A percentile compares a stretch with the other conserved stretches of the same genome.
These are phyloP conservation scores for Drosera capensis DNA, from an alignment of 148 eudicot species.

Conservation along the genomic window DNA sequence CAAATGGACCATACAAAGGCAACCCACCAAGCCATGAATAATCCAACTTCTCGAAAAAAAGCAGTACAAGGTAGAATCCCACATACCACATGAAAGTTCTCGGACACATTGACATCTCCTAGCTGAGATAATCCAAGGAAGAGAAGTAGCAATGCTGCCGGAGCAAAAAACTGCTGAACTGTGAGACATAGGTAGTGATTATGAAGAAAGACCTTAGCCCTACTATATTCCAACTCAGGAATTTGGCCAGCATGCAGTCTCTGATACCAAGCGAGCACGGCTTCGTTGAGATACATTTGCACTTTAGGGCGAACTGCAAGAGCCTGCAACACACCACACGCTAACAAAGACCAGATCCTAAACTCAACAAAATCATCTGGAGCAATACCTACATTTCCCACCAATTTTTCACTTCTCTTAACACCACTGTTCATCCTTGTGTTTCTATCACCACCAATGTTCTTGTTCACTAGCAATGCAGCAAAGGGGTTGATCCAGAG, in stretches of 20 bases:
- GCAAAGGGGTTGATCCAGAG: not conserved
- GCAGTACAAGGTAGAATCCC: slow-evolving; percentile 37
- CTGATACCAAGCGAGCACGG: not conserved
- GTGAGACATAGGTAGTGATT: not conserved
- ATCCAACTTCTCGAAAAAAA: slow-evolving; percentile 41
- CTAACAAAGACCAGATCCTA: not conserved
- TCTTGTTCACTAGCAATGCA: not conserved
- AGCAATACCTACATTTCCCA: not conserved
- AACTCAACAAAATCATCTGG: not conserved
- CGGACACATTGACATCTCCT: not conserved
- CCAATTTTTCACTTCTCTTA: no score
- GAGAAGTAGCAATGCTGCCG: not conserved
- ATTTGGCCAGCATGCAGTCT: not conserved
- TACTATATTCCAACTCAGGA: not conserved
- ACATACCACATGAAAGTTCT: slow-evolving; percentile 8
- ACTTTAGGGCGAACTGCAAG: not conserved
- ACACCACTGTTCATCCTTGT: no score
- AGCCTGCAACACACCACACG: not conserved
- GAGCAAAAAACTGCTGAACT: not conserved
- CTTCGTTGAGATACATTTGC: not conserved
- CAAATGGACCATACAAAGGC: slow-evolving; percentile 54
- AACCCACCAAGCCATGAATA: slow-evolving; percentile 90
- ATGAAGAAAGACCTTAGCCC: not conserved
- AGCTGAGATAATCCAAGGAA: not conserved
- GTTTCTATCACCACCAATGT: not conserved